Conservation (phyloP, 2,329 filamentous ascomycete genomes). For the Calonectria naviculata region DNA sequence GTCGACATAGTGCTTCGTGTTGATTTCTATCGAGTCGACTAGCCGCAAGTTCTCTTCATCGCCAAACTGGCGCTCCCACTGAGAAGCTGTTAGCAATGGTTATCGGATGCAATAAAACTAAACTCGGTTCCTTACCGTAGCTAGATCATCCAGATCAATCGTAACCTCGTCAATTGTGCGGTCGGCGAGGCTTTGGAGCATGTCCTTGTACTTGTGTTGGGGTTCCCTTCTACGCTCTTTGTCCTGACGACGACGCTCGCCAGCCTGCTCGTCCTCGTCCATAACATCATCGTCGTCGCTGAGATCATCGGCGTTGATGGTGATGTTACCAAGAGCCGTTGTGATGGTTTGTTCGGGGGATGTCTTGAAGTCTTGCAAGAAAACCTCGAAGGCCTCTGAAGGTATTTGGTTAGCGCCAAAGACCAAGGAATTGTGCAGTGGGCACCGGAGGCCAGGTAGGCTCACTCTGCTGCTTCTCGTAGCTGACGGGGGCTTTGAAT, state of each 20-base stretch:
- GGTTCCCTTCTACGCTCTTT: slow-evolving; percentile 64
- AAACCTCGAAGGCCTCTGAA: slow-evolving; percentile 85
- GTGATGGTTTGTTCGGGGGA: slow-evolving; percentile 77
- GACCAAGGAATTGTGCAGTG: slow-evolving; percentile 10
- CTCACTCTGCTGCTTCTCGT: slow-evolving; percentile 86
- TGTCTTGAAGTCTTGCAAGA: slow-evolving; percentile 89
- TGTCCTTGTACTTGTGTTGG: slow-evolving; percentile 87
- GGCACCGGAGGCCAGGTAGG: slow-evolving; percentile 21
- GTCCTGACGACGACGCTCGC: slow-evolving; percentile 60
- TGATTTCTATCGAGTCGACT: slow-evolving; percentile 86
- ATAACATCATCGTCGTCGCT: slow-evolving; percentile 95
- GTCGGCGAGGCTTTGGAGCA: slow-evolving; percentile 89
- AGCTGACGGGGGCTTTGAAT: slow-evolving; percentile 83
- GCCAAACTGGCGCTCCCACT: slow-evolving; percentile 79
- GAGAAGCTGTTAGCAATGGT: slow-evolving; percentile 29
- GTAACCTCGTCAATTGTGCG: slow-evolving; percentile 80
- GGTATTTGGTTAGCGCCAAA: slow-evolving; percentile 40
- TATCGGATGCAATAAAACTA: background rate
- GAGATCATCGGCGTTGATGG: slow-evolving; percentile 86
- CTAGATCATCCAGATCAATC: slow-evolving; percentile 90
- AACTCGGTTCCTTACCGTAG: slow-evolving; percentile 66
- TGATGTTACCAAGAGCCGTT: slow-evolving; percentile 85
- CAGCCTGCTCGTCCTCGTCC: slow-evolving; percentile 79
- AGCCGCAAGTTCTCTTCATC: slow-evolving; percentile 75
- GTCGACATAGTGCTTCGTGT: slow-evolving; percentile 96